Conservation (phyloP, 2,329 filamentous ascomycete species). For the Aschersonia sp. region DNA sequence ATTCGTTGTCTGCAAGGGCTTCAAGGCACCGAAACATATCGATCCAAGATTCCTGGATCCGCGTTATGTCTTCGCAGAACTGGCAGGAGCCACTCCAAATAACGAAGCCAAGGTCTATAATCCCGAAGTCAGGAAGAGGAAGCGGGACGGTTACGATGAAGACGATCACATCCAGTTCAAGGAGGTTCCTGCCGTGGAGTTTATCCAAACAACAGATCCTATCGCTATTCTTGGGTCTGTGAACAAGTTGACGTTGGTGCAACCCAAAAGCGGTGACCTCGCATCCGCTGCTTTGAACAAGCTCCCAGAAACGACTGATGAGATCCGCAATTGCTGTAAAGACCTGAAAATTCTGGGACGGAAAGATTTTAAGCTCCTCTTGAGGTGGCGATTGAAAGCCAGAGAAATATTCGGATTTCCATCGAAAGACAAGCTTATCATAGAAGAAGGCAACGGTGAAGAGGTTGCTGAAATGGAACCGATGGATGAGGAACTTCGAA, state of each 20-base stretch:
- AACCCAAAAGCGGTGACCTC: constrained; percentile 68
- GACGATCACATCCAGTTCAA: constrained; percentile 90
- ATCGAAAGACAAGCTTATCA: constrained; percentile 47
- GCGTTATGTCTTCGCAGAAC: constrained; percentile 78
- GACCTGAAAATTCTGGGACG: constrained; percentile 85
- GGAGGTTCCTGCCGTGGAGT: constrained; percentile 76
- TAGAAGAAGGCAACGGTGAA: constrained; percentile 24
- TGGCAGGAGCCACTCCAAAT: constrained; percentile 75
- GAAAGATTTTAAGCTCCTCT: constrained; percentile 82
- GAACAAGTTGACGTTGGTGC: constrained; percentile 74
- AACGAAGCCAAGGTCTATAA: constrained; percentile 98
- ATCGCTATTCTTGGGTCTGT: constrained; percentile 79
- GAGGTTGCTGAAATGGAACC: constrained; percentile 65
- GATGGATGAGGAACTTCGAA: constrained; percentile 89
- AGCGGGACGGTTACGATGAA: constrained; percentile 95
- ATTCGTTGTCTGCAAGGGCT: constrained; percentile 92
- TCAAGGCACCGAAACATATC: constrained; percentile 85
- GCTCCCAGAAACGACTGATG: constrained; percentile 72
- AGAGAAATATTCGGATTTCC: constrained; percentile 83
- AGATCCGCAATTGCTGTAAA: constrained; percentile 63
- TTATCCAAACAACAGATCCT: constrained; percentile 85
- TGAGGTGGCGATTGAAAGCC: constrained; percentile 81
- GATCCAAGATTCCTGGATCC: constrained; percentile 90
- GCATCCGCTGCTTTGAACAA: constrained; percentile 76
- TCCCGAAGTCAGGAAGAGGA: constrained; percentile 91